Evolutionary conservation across 768 basidiomycete genomes (phyloP), one percentile per base, ranked within the genome.

Genomic region (Pisolithus albus): DNA sequence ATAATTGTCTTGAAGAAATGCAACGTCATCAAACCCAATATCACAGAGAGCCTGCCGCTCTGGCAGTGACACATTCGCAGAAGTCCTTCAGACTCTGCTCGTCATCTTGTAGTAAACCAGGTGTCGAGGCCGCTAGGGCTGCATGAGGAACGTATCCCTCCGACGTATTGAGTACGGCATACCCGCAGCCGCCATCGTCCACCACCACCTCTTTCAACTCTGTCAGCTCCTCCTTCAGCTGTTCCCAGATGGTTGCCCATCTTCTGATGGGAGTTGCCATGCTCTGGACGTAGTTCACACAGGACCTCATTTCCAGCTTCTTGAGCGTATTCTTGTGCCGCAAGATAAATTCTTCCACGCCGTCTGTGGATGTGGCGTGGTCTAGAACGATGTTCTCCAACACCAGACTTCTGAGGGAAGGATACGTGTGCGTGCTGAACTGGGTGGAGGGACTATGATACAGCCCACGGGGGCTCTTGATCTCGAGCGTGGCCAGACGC

Each of bases 341-440:
- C 19, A 67, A 2, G n/a, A 67, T 51, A 26, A 67, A 69, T 3
- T 65, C 65, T 11, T 67, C 65, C 2, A 69, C 51, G 10, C 63
- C 65, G 32, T 61, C 57, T 1, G 24, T 18, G 28, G 56, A 56
- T 11, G 55, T 49, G 1, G 52, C 53, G 16, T 50, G 57, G 47
- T 67, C 67, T 18, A 69, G 64, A 26, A 67, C 43, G 4, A 64
- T 63, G 11, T 63, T 67, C 45, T 68, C 65, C 3, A 67, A 56
- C 2, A 65, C 54, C 19, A 66, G 59, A 0, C 59, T 53, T 47
- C 63, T 52, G 30, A 67, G 67, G 0, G 63, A 47, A 1, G 65
- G 65, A 39, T 67, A 67, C 13, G 53, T 16, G 46, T 38, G 55
- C 16, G 58, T 55, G 13, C 39, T 48, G 21, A 67, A 59, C 15